phyloP scores from a whole-genome alignment of 2,329 filamentous ascomycete species.

The Trichoderma afroharzianum region DNA sequence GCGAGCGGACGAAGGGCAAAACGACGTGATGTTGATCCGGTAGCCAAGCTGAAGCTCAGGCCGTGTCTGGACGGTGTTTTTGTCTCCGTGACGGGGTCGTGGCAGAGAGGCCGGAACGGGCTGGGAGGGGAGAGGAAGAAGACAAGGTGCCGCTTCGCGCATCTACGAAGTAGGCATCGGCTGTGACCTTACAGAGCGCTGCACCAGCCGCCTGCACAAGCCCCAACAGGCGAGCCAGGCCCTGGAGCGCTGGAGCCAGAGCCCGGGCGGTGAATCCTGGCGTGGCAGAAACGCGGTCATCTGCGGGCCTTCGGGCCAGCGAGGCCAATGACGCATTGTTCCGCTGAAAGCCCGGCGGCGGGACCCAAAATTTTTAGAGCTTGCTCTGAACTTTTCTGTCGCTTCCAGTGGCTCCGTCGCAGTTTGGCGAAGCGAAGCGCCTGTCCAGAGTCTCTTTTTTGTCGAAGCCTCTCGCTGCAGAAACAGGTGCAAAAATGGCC shows the following conservation, averaged over 20 bases:
- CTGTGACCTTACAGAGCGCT: slow-evolving; percentile 16
- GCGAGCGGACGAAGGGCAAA: not conserved
- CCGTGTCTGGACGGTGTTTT: not conserved
- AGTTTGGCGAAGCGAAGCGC: slow-evolving; percentile 10
- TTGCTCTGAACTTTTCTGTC: slow-evolving; percentile 16
- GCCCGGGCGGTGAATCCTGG: slow-evolving; percentile 33
- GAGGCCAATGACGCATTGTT: slow-evolving; percentile 33
- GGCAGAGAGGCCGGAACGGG: slow-evolving; percentile 11
- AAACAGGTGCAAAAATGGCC: slow-evolving; percentile 18
- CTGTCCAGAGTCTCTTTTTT: not conserved
- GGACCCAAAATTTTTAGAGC: slow-evolving; percentile 19
- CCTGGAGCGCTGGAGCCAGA: slow-evolving; percentile 14
- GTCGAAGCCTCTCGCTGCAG: not conserved
- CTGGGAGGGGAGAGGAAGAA: slow-evolving; percentile 17
- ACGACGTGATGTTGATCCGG: not conserved
- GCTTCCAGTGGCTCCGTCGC: slow-evolving; percentile 14
- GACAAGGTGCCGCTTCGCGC: slow-evolving; percentile 19
- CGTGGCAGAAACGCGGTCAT: slow-evolving; percentile 31
- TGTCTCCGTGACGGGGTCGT: slow-evolving; percentile 1
- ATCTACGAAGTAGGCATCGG: not conserved
- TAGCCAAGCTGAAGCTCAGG: not conserved
- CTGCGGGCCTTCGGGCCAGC: slow-evolving; percentile 17
- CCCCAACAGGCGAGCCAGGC: slow-evolving; percentile 7
- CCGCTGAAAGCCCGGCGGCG: slow-evolving; percentile 24
- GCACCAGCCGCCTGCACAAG: not conserved